phyloP scores from a whole-genome alignment of 306 rosid species.

The Alnus rubra region DNA sequence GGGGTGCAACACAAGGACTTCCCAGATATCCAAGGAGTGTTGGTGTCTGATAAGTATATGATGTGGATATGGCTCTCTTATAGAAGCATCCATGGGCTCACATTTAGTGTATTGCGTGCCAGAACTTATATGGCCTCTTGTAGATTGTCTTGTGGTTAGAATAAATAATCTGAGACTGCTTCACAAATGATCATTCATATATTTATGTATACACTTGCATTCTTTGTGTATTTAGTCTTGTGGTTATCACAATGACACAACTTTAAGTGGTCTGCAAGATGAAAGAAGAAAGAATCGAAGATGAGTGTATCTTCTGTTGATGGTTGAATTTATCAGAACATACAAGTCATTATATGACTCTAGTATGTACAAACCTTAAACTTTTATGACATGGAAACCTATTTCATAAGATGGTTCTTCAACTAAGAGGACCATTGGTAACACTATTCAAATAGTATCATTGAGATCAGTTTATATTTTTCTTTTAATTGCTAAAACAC shows the following conservation, averaged over 20 bases:
- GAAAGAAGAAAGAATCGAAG: not conserved
- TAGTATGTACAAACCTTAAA: not conserved
- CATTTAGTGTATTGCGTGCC: not conserved
- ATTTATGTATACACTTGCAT: not conserved
- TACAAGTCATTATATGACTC: not conserved
- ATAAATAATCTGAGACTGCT: not conserved
- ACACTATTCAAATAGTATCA: not conserved
- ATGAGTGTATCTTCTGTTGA: not conserved
- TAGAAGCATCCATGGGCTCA: not conserved
- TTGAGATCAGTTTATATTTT: not conserved
- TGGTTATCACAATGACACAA: not conserved
- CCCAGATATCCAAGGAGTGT: not conserved
- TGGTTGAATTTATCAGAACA: not conserved
- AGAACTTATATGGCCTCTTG: not conserved
- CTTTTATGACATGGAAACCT: not conserved
- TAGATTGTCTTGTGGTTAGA: not conserved
- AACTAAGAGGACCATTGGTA: not conserved
- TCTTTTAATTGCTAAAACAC: not conserved
- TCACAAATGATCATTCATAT: not conserved
- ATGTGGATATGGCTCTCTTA: not conserved
- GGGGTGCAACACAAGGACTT: no score
- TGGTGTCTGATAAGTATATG: not conserved
- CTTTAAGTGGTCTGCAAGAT: not conserved
- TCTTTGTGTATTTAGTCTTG: not conserved
- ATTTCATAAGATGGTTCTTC: not conserved